Conservation (phyloP, 148 eudicot genomes). For the Dianthus caryophyllus region DNA sequence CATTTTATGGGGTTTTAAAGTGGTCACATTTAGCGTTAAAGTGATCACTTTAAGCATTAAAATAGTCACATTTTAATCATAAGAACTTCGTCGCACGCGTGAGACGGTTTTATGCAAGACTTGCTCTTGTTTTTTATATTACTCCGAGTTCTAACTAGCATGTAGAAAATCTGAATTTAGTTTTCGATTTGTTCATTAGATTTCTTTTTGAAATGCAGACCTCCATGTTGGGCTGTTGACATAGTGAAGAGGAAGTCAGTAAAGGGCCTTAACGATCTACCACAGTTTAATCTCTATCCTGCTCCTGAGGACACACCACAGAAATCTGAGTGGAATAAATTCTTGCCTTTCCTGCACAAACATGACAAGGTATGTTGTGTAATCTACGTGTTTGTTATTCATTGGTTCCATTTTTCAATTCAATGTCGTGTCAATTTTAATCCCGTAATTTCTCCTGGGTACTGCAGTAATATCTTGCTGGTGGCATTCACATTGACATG, state of each 20-base stretch:
- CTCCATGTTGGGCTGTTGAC: conserved; percentile 23
- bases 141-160: not conserved
- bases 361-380: conserved; percentile 32
- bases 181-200: not conserved
- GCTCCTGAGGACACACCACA: conserved; percentile 21
- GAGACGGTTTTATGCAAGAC: too few species aligned
- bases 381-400: not conserved
- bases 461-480: not conserved
- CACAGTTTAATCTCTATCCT: conserved; percentile 30
- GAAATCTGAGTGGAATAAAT: conserved; percentile 34
- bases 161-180: not conserved
- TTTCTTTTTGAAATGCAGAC: conserved; percentile 18
- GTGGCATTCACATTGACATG: not conserved
- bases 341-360: conserved; percentile 29
- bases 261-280: conserved; percentile 21
- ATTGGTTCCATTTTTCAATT: not conserved
- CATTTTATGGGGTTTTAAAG: too few species aligned
- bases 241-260: conserved; percentile 20
- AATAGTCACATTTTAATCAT: too few species aligned
- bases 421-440: not conserved
- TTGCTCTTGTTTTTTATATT: not conserved
- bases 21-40: too few species aligned
- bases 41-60: too few species aligned
- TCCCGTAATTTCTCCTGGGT: not conserved
- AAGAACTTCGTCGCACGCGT: too few species aligned